Evolutionary conservation across 805 yeast species (phyloP).

Genomic region (Suhomyces sp.): DNA sequence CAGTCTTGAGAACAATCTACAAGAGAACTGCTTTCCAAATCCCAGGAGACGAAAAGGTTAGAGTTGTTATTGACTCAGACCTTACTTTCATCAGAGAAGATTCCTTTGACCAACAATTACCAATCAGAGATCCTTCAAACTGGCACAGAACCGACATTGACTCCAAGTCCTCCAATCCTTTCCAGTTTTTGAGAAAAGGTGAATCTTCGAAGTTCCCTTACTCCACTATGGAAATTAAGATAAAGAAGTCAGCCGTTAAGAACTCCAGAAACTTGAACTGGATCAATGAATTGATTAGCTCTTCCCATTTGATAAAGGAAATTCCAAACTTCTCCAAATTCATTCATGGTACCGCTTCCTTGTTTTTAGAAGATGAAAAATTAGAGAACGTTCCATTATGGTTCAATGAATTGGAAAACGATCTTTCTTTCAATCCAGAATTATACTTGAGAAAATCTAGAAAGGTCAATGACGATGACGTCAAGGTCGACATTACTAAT

Average conservation of each 20-base stretch:
- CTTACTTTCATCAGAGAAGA: slow-evolving; percentile 88
- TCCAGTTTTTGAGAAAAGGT: slow-evolving; percentile 75
- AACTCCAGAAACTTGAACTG: slow-evolving; percentile 56
- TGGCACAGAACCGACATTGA: slow-evolving; percentile 97
- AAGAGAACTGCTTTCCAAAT: slow-evolving; percentile 96
- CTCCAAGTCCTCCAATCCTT: slow-evolving; percentile 66
- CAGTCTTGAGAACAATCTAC: slow-evolving; percentile 81
- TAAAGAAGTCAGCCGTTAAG: slow-evolving; percentile 37
- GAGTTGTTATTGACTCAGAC: slow-evolving; percentile 89
- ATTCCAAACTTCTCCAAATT: slow-evolving; percentile 92
- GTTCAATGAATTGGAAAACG: slow-evolving; percentile 80
- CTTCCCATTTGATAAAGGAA: slow-evolving; percentile 79
- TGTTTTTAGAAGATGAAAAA: slow-evolving; percentile 87
- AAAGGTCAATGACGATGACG: slow-evolving; percentile 8
- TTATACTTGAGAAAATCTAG: slow-evolving; percentile 12
- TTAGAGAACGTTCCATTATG: slow-evolving; percentile 91
- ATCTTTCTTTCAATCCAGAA: slow-evolving; percentile 18
- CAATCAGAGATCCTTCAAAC: slow-evolving; percentile 80
- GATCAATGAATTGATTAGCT: slow-evolving; percentile 82
- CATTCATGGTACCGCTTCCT: slow-evolving; percentile 86
- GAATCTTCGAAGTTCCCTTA: slow-evolving; percentile 83
- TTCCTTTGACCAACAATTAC: slow-evolving; percentile 76
- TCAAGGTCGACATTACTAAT: slow-evolving; percentile 42
- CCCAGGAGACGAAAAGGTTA: slow-evolving; percentile 93
- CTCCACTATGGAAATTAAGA: slow-evolving; percentile 84